phyloP scores from a whole-genome alignment of 495 filamentous ascomycete genomes.

The Penicillium argentinense region DNA sequence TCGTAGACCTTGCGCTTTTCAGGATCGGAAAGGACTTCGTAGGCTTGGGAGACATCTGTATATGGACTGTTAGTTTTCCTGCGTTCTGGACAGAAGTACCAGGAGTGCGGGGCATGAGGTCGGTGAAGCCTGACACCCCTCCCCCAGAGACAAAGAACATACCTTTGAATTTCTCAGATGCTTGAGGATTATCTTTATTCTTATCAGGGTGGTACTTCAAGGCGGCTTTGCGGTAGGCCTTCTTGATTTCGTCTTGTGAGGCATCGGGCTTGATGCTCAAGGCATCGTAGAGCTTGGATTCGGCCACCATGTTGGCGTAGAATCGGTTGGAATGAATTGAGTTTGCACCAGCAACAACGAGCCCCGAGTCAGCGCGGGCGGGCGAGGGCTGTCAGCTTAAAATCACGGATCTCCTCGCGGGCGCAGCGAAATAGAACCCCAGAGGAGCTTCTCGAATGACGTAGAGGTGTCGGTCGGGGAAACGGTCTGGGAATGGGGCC shows the following conservation, averaged over 20 bases:
- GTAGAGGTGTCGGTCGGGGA: conserved; percentile 36
- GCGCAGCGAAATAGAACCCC: conserved; percentile 4
- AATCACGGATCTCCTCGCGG: conserved; percentile 12
- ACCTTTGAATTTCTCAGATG: conserved; percentile 86
- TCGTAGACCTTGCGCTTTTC: conserved; percentile 97
- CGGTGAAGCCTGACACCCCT: no score
- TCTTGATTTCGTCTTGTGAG: conserved; percentile 92
- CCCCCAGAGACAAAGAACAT: conserved; percentile 14
- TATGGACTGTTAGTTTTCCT: conserved; percentile 14
- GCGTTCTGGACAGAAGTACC: background rate
- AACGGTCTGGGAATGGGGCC: conserved; percentile 3
- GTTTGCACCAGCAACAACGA: conserved; percentile 9
- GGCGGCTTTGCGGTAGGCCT: conserved; percentile 90
- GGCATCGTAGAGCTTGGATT: conserved; percentile 82
- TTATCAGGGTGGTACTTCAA: conserved; percentile 96
- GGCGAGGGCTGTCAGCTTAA: conserved; percentile 8
- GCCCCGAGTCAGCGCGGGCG: conserved; percentile 6
- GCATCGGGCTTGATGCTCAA: conserved; percentile 75
- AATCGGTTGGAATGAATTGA: no score
- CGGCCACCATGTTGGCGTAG: conserved; percentile 69
- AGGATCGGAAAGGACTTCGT: conserved; percentile 95
- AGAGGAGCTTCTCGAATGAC: conserved; percentile 35
- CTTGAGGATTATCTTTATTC: conserved; percentile 85
- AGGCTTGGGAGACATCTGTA: conserved; percentile 85
- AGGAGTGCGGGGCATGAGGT: conserved; percentile 16